Evolutionary conservation across 179 eudicot species (phyloP).

Genomic region (Beta corolliflora): DNA sequence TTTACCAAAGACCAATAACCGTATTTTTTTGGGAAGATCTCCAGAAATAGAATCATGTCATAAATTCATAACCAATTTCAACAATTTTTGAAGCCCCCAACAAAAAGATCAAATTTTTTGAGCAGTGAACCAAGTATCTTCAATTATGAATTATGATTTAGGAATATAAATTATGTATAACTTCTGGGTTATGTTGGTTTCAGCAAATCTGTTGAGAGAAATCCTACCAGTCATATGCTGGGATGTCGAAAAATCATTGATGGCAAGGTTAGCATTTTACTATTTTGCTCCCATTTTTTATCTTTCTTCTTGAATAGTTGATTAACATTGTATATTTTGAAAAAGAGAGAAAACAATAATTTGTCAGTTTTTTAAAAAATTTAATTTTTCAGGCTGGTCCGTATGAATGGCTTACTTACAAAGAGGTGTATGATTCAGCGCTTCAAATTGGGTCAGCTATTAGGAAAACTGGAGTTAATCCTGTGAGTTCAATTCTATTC

Average conservation of each 20-base stretch:
- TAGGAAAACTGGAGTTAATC: conserved; percentile 63
- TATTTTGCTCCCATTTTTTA: neutral
- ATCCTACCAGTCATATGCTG: conserved; percentile 65
- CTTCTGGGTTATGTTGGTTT: conserved; percentile 17
- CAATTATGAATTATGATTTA: neutral
- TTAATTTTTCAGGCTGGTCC: conserved; percentile 59
- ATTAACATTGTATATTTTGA: no score
- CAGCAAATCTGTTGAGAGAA: conserved; percentile 69
- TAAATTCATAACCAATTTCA: no score
- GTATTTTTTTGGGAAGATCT: no score
- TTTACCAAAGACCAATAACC: no score
- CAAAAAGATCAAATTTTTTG: no score
- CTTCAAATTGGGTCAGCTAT: conserved; percentile 70
- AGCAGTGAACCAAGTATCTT: no score
- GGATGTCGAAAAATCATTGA: conserved; percentile 71
- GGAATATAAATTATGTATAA: neutral
- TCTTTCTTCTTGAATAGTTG: neutral
- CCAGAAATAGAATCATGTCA: no score
- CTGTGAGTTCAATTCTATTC: conserved; percentile 46
- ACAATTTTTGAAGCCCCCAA: no score
- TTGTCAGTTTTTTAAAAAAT: neutral
- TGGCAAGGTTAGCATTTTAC: conserved; percentile 47
- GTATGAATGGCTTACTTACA: conserved; percentile 73
- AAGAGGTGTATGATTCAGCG: conserved; percentile 63
- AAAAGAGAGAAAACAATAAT: neutral